Evolutionary conservation across 1,284 basidiomycete genomes (phyloP).

Genomic region (Neotropicomus parvogracilis): DNA sequence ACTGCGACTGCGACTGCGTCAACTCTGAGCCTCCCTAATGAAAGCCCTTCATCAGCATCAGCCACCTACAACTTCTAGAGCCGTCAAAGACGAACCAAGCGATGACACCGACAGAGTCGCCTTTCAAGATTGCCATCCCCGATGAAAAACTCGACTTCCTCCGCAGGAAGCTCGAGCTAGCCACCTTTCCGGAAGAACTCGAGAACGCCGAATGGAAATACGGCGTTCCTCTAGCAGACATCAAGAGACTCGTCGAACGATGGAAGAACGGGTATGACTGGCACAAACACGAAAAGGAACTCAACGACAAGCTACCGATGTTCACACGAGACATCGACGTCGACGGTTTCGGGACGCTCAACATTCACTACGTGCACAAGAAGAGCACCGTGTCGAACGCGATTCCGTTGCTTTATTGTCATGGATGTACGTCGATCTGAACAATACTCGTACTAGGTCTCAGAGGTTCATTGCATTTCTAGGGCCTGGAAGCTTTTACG

Average conservation of each 20-base stretch:
- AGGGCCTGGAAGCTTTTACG: slow-evolving; percentile 62
- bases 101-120: slow-evolving; percentile 12
- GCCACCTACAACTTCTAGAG: no score
- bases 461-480: background rate
- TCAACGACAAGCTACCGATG: slow-evolving; percentile 41
- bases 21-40: no score
- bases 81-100: no score
- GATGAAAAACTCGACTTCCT: slow-evolving; percentile 31
- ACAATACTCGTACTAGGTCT: background rate
- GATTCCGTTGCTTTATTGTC: slow-evolving; percentile 44
- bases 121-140: slow-evolving; percentile 33
- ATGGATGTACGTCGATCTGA: slow-evolving; percentile 37
- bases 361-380: slow-evolving; percentile 43
- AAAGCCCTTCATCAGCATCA: no score
- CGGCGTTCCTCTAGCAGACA: slow-evolving; percentile 39
- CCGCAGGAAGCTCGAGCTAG: slow-evolving; percentile 32
- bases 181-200: slow-evolving; percentile 41
- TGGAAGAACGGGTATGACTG: slow-evolving; percentile 44
- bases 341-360: slow-evolving; percentile 35
- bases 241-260: slow-evolving; percentile 35
- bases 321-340: slow-evolving; percentile 40
- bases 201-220: slow-evolving; percentile 38
- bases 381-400: slow-evolving; percentile 35
- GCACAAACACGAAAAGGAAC: slow-evolving; percentile 36
- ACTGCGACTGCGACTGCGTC: no score